Conservation (phyloP, 371 early-diverging fungal genomes). For the Mucor sp. region DNA sequence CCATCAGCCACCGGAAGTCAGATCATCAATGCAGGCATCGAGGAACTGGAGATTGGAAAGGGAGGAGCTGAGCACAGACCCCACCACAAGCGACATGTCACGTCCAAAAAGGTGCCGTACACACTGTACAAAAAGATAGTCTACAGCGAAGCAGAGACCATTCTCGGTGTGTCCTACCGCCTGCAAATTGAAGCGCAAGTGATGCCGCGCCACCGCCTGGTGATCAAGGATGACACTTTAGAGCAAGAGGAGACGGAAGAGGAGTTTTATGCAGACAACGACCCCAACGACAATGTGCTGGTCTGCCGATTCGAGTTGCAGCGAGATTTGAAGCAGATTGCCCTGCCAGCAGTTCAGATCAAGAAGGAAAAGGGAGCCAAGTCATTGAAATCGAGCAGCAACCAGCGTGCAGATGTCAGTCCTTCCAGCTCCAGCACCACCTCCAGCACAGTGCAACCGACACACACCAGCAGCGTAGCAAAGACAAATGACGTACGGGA, state of each 20-base stretch:
- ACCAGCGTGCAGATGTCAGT: background rate
- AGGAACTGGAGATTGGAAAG: constrained; percentile 5
- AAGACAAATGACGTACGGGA: background rate
- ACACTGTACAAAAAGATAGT: constrained; percentile 26
- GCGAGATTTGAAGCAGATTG: constrained; percentile 22
- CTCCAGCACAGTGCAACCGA: background rate
- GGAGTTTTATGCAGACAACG: background rate
- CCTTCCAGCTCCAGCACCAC: background rate
- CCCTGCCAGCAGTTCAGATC: background rate
- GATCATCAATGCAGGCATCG: background rate
- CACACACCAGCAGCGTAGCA: background rate
- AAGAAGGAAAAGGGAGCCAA: constrained; percentile 9
- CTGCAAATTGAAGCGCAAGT: constrained; percentile 41
- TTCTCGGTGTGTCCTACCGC: constrained; percentile 40
- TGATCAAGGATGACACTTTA: constrained; percentile 12
- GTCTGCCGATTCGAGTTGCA: constrained; percentile 47
- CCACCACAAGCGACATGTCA: background rate
- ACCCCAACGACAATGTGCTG: constrained; percentile 18
- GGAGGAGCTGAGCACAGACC: background rate
- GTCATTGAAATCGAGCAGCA: background rate
- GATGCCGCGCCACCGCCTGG: constrained; percentile 24
- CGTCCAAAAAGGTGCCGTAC: background rate
- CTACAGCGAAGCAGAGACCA: constrained; percentile 35
- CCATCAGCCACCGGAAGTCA: background rate
- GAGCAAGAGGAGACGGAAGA: constrained; percentile 6